Conservation (phyloP, 768 basidiomycete genomes). For the Suillus paluster region DNA sequence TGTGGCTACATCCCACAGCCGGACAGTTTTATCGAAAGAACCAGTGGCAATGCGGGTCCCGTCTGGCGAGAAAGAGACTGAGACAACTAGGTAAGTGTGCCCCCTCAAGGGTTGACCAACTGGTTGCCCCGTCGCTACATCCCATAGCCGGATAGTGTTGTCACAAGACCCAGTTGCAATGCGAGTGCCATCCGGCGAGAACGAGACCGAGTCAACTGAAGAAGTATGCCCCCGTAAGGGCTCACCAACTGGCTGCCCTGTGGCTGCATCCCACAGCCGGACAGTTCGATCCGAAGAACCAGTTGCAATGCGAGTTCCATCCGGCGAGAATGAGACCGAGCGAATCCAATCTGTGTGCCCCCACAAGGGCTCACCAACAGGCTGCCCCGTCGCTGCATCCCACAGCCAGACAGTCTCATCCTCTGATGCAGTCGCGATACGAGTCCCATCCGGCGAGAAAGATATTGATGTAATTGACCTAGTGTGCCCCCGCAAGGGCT, state of each 20-base stretch:
- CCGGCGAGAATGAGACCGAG: slow-evolving; percentile 4
- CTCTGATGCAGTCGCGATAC: neutral
- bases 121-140: no score
- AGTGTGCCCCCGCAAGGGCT: slow-evolving; percentile 1
- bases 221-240: neutral
- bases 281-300: slow-evolving; percentile 5
- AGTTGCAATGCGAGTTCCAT: neutral
- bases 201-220: neutral
- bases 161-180: neutral
- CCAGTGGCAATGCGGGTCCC: slow-evolving; percentile 3
- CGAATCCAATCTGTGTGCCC: neutral
- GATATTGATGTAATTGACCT: neutral
- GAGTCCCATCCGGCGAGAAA: slow-evolving; percentile 1
- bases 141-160: no score
- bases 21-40: slow-evolving; percentile 4
- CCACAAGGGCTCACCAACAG: neutral
- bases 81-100: no score
- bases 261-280: neutral
- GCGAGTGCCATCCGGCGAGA: neutral
- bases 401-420: neutral
- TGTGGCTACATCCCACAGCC: neutral
- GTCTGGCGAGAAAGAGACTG: neutral
- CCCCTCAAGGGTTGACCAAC: no score
- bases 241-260: neutral
- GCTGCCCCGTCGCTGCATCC: neutral